Percentiles rank a stretch among this genome's conserved stretches.
phyloP scores from a whole-genome alignment of 805 yeast species.

The Candida sakaeoensis region DNA sequence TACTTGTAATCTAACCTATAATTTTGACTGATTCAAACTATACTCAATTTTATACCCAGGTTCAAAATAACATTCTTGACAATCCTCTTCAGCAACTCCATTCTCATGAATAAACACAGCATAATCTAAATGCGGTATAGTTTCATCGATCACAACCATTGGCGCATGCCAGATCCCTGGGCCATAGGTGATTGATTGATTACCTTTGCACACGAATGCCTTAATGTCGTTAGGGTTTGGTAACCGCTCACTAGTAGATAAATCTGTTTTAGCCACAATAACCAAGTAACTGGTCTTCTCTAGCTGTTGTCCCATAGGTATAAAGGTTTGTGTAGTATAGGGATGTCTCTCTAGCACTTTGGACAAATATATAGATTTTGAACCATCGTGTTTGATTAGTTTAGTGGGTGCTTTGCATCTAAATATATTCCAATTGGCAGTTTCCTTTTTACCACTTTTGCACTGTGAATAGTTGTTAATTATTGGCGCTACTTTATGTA shows the following conservation, averaged over 20 bases:
- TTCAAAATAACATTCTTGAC: conserved; percentile 71
- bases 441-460: conserved; percentile 45
- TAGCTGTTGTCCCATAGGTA: conserved; percentile 76
- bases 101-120: conserved; percentile 87
- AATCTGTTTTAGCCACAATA: conserved; percentile 65
- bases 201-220: conserved; percentile 76
- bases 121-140: conserved; percentile 57
- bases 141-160: conserved; percentile 75
- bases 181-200: conserved; percentile 88
- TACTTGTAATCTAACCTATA: neutral
- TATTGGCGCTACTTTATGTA: conserved; percentile 69
- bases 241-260: conserved; percentile 31
- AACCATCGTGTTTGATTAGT: conserved; percentile 31
- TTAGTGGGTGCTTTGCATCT: conserved; percentile 76
- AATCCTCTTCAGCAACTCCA: conserved; percentile 73
- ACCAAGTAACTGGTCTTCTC: conserved; percentile 61
- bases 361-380: conserved; percentile 21
- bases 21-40: conserved; percentile 9
- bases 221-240: conserved; percentile 61
- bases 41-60: conserved; percentile 49
- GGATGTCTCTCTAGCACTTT: conserved; percentile 90
- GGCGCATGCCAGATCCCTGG: conserved; percentile 94
- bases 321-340: conserved; percentile 78
- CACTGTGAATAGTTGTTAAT: conserved; percentile 47
- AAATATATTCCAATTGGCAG: conserved; percentile 79